Evolutionary conservation across 768 basidiomycete species (phyloP).

Genomic region (Fistulinella prunicolor): DNA sequence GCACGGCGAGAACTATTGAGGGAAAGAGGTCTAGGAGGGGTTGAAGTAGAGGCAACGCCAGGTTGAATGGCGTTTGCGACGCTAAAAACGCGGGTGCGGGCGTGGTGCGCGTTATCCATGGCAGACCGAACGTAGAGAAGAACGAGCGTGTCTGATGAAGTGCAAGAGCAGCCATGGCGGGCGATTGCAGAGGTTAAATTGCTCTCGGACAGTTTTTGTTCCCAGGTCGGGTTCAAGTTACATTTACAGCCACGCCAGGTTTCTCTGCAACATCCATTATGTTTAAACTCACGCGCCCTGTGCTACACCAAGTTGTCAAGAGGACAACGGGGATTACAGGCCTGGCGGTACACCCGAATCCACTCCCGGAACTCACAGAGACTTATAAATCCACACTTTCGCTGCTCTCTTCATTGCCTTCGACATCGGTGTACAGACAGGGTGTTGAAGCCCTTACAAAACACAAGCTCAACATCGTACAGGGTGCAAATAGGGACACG

Average conservation of each 20-base stretch:
- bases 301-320: slow-evolving; percentile 63
- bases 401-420: slow-evolving; percentile 67
- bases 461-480: slow-evolving; percentile 71
- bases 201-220: no score
- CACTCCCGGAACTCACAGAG: slow-evolving; percentile 71
- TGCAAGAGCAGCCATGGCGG: slow-evolving; percentile 41
- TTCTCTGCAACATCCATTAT: slow-evolving; percentile 41
- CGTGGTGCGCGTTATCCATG: slow-evolving; percentile 23
- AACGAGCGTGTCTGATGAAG: slow-evolving; percentile 33
- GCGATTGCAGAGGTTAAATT: no score
- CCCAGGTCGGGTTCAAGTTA: no score
- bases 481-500: slow-evolving; percentile 65
- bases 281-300: slow-evolving; percentile 75
- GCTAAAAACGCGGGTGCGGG: slow-evolving; percentile 20
- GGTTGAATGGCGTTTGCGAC: slow-evolving; percentile 30
- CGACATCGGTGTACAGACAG: slow-evolving; percentile 85
- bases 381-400: slow-evolving; percentile 79
- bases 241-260: slow-evolving; percentile 8
- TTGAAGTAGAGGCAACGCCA: slow-evolving; percentile 41
- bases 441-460: slow-evolving; percentile 82
- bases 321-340: slow-evolving; percentile 85
- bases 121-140: slow-evolving; percentile 20
- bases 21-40: slow-evolving; percentile 75
- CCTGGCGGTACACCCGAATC: slow-evolving; percentile 78
- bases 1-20: slow-evolving; percentile 85